Evolutionary conservation across 202 grass and related monocot genomes (phyloP).

Genomic region (Carex arenaria): DNA sequence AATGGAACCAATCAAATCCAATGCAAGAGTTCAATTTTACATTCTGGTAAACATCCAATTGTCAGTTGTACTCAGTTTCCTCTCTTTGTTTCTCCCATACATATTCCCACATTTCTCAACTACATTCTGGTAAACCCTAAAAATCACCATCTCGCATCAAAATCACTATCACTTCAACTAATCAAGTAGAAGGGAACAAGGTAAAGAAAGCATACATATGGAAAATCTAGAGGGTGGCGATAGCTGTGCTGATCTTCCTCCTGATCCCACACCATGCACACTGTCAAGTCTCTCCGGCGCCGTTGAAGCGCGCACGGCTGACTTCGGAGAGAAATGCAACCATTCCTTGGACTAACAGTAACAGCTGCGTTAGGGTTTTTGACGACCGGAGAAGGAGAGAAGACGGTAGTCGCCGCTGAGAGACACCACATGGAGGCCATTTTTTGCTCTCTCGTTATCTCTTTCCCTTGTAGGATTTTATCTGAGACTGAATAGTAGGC

Average conservation of each 20-base stretch:
- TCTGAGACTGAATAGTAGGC: neutral
- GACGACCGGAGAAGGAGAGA: neutral
- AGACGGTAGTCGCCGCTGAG: neutral
- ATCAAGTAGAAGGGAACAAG: neutral
- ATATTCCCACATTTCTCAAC: neutral
- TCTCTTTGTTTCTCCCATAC: neutral
- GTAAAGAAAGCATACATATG: neutral
- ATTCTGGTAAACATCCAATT: neutral
- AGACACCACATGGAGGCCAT: constrained; percentile 17
- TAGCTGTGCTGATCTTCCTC: neutral
- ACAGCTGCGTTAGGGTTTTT: constrained; percentile 5
- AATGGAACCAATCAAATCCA: neutral
- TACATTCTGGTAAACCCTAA: neutral
- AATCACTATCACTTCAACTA: neutral
- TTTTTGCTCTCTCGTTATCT: neutral
- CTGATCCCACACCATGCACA: neutral
- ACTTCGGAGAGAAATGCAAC: neutral
- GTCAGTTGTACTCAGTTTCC: neutral
- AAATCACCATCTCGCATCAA: no score
- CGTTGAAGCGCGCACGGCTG: neutral
- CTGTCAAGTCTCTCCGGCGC: neutral
- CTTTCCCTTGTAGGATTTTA: neutral
- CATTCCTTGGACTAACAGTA: neutral
- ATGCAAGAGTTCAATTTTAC: neutral
- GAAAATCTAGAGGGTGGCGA: constrained; percentile 12